Base-by-base conservation (phyloP, 495 filamentous ascomycete genomes). In the Xylaria sp. region DNA sequence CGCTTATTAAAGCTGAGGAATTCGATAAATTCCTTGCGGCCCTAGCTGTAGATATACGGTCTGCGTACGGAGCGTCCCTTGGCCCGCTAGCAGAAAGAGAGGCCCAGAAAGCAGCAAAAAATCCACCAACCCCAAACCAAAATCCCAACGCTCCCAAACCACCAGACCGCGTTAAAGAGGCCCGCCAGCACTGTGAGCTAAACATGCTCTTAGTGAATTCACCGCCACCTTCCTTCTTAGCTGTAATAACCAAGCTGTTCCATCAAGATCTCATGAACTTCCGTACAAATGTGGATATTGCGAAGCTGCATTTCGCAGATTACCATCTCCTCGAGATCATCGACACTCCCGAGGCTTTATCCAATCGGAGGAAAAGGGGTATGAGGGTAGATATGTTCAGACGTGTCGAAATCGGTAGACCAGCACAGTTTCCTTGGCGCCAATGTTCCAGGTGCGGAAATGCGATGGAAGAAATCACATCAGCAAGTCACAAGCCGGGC, bases 361-460 rank as follows among this genome's bases (percentile, higher is more conserved):
- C 69, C 3, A 48, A 37, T 43, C 73, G 72, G 65, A 79, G 71
- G 68, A 70, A 62, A 1, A 72, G n/a, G 24, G 72, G 77, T 1
- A 61, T 48, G 59, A 79, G 79, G 15, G 74, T 85, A 14, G 85
- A 86, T 66, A 78, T 85, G 14, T 85, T 86, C 58, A 85, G 78
- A 69, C 71, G 81, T 37, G 44, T 73, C 37, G 73, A 71, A 24
- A 72, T 78, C 37, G 52, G 46, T 65, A 68, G 52, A 53, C 50
- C 68, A 61, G 71, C 70, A 37, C 70, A 65, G 41, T 71, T 75
- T 21, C 74, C 79, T 46, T 88, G 86, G 83, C 83, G 89, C 65
- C 77, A 82, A 46, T 93, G 91, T 72, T 84, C 86, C 21, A 79
- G 90, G 62, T 93, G 91, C 75, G 85, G 83, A 1, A 83, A 84